Percentiles rank a stretch among this genome's conserved stretches.
Conservation (phyloP, 78 protist genomes). For the Cyanophora paradoxa region DNA sequence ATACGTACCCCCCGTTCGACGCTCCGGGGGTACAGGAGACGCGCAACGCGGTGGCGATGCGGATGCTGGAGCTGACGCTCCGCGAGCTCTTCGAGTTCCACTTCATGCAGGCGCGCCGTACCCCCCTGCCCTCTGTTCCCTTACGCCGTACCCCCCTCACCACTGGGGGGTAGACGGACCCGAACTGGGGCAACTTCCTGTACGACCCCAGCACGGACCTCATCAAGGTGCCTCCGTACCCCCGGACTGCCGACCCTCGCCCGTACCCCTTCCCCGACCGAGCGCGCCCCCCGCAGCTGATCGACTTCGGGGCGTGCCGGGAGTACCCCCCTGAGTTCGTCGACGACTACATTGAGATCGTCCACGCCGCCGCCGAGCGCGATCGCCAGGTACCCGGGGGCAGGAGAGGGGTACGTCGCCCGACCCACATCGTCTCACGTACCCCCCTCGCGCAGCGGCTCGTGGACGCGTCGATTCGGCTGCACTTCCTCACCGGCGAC, state of each 20-base stretch:
- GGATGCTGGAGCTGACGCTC: constrained; percentile 49
- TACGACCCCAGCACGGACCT: constrained; percentile 46
- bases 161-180: constrained; percentile 77
- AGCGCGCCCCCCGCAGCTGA: too few species aligned
- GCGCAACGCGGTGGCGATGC: constrained; percentile 22
- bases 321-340: constrained; percentile 39
- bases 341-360: constrained; percentile 53
- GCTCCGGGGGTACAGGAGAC: not conserved
- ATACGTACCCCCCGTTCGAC: too few species aligned
- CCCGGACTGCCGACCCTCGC: too few species aligned
- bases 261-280: too few species aligned
- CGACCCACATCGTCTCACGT: too few species aligned
- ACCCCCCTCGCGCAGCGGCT: too few species aligned
- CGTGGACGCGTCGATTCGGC: constrained; percentile 42
- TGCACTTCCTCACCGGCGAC: constrained; percentile 81
- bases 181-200: constrained; percentile 77
- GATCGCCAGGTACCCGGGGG: too few species aligned
- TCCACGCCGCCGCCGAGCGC: constrained; percentile 54
- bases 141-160: not conserved
- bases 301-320: constrained; percentile 85
- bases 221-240: too few species aligned
- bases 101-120: constrained; percentile 59
- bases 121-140: not conserved
- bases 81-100: constrained; percentile 61
- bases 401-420: too few species aligned